Evolutionary conservation across 2,329 filamentous ascomycete genomes (phyloP).

Genomic region (Colletotrichum costaricense): DNA sequence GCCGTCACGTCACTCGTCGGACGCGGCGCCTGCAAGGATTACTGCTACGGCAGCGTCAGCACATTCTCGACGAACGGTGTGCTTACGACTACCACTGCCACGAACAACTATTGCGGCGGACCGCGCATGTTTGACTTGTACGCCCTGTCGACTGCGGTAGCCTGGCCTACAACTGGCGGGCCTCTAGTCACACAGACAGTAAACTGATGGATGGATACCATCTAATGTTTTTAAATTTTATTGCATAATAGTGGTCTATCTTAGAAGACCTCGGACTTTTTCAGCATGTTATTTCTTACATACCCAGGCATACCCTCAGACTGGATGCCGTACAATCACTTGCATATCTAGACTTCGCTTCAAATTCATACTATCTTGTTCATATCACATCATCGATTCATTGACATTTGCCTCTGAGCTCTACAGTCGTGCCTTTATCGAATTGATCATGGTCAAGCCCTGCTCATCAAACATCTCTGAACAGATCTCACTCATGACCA

Average conservation of each 20-base stretch:
- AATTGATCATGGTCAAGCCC: neutral
- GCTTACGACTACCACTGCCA: slow-evolving; percentile 39
- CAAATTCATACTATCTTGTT: neutral
- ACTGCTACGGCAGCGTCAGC: slow-evolving; percentile 41
- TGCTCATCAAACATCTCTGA: neutral
- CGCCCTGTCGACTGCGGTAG: slow-evolving; percentile 35
- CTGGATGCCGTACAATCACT: neutral
- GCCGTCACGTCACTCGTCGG: slow-evolving; percentile 42
- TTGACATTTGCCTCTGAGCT: neutral
- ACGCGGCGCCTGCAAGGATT: slow-evolving; percentile 44
- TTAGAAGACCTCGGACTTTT: neutral
- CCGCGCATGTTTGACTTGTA: slow-evolving; percentile 49
- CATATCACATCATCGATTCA: neutral
- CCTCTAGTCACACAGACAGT: slow-evolving; percentile 32
- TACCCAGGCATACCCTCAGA: neutral
- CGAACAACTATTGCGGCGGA: slow-evolving; percentile 45
- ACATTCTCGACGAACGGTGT: slow-evolving; percentile 37
- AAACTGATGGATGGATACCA: neutral
- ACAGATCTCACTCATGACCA: neutral
- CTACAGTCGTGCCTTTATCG: no score
- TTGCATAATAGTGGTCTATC: slow-evolving; percentile 6
- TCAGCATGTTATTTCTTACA: slow-evolving; percentile 2
- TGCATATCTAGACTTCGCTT: slow-evolving; percentile 1
- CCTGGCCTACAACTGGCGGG: slow-evolving; percentile 39
- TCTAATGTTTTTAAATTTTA: neutral